Evolutionary conservation across 352 stramenopile species (phyloP).

Genomic region (Globisporangium emineosum): DNA sequence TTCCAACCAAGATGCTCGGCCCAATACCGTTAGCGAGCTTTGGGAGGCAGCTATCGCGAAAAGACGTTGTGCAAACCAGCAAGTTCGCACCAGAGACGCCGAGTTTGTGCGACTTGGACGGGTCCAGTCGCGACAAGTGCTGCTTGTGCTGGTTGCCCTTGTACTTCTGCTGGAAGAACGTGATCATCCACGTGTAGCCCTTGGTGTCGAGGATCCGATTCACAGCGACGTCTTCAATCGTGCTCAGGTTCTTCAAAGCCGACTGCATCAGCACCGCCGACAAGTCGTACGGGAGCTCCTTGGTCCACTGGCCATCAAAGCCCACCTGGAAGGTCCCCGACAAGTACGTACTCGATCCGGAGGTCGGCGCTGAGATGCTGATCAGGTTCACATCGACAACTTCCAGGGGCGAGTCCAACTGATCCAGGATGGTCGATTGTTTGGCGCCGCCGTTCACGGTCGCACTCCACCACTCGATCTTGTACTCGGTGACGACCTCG

Average conservation of each 20-base stretch:
- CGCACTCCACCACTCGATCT: conserved; percentile 66
- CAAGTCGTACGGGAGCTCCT: conserved; percentile 83
- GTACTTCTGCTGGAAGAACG: conserved; percentile 54
- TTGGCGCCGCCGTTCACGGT: conserved; percentile 38
- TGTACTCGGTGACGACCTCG: conserved; percentile 71
- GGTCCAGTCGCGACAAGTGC: conserved; percentile 40
- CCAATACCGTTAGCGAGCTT: conserved; percentile 41
- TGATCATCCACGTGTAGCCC: conserved; percentile 79
- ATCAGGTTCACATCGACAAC: conserved; percentile 63
- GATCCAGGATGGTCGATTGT: conserved; percentile 50
- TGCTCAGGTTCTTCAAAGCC: conserved; percentile 45
- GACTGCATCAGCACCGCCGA: conserved; percentile 80
- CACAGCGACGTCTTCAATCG: conserved; percentile 54
- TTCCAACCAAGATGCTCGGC: conserved; percentile 40
- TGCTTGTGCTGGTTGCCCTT: conserved; percentile 55
- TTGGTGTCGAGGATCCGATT: conserved; percentile 55
- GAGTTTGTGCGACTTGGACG: conserved; percentile 48
- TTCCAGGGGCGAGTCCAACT: conserved; percentile 30
- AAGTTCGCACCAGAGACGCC: conserved; percentile 46
- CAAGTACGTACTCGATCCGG: conserved; percentile 40
- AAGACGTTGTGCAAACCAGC: conserved; percentile 49
- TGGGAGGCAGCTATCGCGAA: conserved; percentile 37
- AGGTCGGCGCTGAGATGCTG: conserved; percentile 59
- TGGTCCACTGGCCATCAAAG: conserved; percentile 86
- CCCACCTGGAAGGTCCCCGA: conserved; percentile 86